phyloP scores from a whole-genome alignment of 768 basidiomycete species.

The Sistotremastrum niveocremeum region DNA sequence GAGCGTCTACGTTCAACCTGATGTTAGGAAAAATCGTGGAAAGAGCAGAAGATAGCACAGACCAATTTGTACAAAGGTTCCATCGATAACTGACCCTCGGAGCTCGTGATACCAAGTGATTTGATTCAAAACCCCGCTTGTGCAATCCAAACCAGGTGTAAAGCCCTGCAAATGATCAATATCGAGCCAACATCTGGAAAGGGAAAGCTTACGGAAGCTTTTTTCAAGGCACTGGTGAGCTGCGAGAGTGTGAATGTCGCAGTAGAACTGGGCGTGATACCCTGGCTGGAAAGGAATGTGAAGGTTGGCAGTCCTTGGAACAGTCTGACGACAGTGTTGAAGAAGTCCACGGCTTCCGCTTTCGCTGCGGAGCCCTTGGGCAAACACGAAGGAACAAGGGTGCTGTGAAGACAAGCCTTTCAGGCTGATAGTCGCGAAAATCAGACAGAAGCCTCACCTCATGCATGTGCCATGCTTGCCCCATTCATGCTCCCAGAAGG shows the following conservation, averaged over 20 bases:
- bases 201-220: slow-evolving; percentile 33
- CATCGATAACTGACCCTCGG: slow-evolving; percentile 52
- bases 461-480: too few relatives aligned
- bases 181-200: neutral
- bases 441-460: too few relatives aligned
- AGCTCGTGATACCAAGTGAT: slow-evolving; percentile 56
- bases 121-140: slow-evolving; percentile 21
- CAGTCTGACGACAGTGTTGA: slow-evolving; percentile 6
- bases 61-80: slow-evolving; percentile 48
- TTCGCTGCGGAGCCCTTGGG: too few relatives aligned
- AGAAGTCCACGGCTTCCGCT: neutral
- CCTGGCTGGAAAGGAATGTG: slow-evolving; percentile 52
- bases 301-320: slow-evolving; percentile 47
- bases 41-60: slow-evolving; percentile 7
- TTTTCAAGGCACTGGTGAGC: slow-evolving; percentile 39
- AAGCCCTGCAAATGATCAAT: slow-evolving; percentile 22
- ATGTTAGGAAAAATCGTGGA: neutral
- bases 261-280: slow-evolving; percentile 54
- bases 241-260: slow-evolving; percentile 43
- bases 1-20: slow-evolving; percentile 29
- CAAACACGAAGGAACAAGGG: too few relatives aligned
- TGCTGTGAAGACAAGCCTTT: too few relatives aligned
- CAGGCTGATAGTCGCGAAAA: too few relatives aligned
- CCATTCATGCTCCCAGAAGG: too few relatives aligned
- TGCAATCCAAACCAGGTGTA: slow-evolving; percentile 37